Evolutionary conservation across 2,329 filamentous ascomycete species (phyloP), one percentile per base, ranked within the genome.

Genomic region (Clarireedia monteithiana): DNA sequence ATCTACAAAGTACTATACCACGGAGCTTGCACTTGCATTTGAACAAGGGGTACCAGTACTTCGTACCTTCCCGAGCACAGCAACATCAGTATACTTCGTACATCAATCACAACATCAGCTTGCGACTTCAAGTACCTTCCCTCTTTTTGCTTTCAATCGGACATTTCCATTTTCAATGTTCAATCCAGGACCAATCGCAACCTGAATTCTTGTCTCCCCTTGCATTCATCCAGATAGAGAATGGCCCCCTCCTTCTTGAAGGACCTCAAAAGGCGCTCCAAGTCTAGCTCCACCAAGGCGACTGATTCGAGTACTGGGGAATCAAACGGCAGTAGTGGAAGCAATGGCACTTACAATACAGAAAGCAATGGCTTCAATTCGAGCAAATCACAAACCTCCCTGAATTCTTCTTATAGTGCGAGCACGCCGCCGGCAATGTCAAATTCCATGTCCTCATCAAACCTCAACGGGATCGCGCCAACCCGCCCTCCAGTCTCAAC

Each of bases 201-300:
- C 24, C 38, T 45, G 34, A 55, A 20, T 20, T 20, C 20, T 45
- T 36, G 2, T 40, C 14, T 23, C 17, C 26, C 36, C 26, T 50
- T 45, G 14, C 53, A 40, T 39, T 44, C 20, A 40, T 39, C 36
- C 20, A 40, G 39, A 45, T 55, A 46, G 34, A 61, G 10, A 17
- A 84, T 84, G 81, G 75, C 80, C 55, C 79, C 81, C 36, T 74
- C 85, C 45, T 89, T 95, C 68, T 78, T 94, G 66, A 89, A 83
- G 71, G 84, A 86, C 67, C 73, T 95, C 56, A 86, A 89, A 64
- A 83, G 89, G 64, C 85, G 86, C 64, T 94, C 88, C 56, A 85
- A 79, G 70, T 81, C 84, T 59, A 91, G 84, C 75, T 86, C 91
- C 72, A 83, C 80, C 58, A 84, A 76, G 59, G 82, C 83, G 42